A percentile compares a stretch with the other conserved stretches of the same genome.
These are phyloP conservation scores for Aspergillus alliaceus DNA, from an alignment of 2,329 filamentous ascomycete genomes.

Conservation along the genomic window DNA sequence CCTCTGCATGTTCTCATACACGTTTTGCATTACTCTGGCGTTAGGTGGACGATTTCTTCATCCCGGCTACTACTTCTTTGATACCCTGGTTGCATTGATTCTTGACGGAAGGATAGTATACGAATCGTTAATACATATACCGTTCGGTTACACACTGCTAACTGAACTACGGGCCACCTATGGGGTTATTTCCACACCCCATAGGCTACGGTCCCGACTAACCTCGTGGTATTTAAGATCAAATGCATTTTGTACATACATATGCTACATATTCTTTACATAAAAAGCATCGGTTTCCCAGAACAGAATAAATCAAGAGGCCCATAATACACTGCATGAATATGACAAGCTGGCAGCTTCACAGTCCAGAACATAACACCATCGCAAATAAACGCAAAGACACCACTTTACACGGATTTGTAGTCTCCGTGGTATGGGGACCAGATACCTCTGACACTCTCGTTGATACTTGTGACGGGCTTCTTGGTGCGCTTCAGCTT, in stretches of 20 bases:
- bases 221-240: neutral
- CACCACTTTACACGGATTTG: constrained; percentile 46
- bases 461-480: constrained; percentile 61
- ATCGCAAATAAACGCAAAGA: constrained; percentile 13
- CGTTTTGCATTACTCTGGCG: constrained; percentile 4
- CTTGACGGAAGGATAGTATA: constrained; percentile 2
- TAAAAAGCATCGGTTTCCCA: constrained; percentile 14
- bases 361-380: constrained; percentile 19
- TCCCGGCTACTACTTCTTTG: constrained; percentile 11
- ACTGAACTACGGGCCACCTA: neutral
- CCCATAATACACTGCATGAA: constrained; percentile 30
- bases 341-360: constrained; percentile 16
- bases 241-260: constrained; percentile 24
- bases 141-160: neutral
- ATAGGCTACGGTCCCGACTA: neutral
- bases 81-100: constrained; percentile 19
- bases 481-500: constrained; percentile 56
- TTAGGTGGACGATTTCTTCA: constrained; percentile 1
- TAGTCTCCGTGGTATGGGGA: constrained; percentile 61
- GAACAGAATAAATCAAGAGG: constrained; percentile 18
- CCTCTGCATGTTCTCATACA: constrained; percentile 2
- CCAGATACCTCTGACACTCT: constrained; percentile 66
- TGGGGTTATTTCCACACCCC: neutral
- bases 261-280: constrained; percentile 24
- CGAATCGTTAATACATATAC: neutral